Evolutionary conservation across 371 early-diverging fungal genomes (phyloP), one percentile per base, ranked within the genome.

Genomic region (Mortierella sp.): DNA sequence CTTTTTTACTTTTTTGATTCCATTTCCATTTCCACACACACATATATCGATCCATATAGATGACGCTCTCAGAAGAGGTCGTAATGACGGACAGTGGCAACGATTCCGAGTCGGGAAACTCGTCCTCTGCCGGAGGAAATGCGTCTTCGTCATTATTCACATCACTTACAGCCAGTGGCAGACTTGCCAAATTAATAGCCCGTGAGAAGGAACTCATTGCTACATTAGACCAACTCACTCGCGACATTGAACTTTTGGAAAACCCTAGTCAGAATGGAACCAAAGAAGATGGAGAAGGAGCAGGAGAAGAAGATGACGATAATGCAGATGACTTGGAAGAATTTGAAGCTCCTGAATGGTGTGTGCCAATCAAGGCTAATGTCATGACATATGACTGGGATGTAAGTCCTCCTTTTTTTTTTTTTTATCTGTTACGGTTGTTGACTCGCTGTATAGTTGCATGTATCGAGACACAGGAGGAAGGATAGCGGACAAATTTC

Each of bases 301-400:
- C n/a, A 0, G 66, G 58, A 17, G 79, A 56, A 19, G 74, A 65
- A 0, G 70, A 64, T 10, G 71, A 74, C 1, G 80, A 80, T 43
- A 67, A 69, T n/a, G 83, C 65, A 5, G 58, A 84, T 75, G 93
- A 93, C 69, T 78, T 92, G 84, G 93, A 93, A 75, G 95, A 95
- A 68, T 95, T 94, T 82, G 91, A 92, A 72, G 95, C 96, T n/a
- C 97, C 97, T 4, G 89, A 94, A 75, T 96, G 95, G 94, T 96
- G 96, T 83, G 90, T 97, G 28, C 96, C 96, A 28, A 96, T 96
- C 72, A 95, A 96, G 77, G 95, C 97, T 51, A 95, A 96, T 83
- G 97, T 97, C 63, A 90, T 95, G 91, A 93, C 89, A 59, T 97
- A 94, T 89, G 96, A 97, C 68, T 97, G 96, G 94, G 92, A 93